Conservation (phyloP, 1,284 basidiomycete genomes). For the Sutorius eximius region DNA sequence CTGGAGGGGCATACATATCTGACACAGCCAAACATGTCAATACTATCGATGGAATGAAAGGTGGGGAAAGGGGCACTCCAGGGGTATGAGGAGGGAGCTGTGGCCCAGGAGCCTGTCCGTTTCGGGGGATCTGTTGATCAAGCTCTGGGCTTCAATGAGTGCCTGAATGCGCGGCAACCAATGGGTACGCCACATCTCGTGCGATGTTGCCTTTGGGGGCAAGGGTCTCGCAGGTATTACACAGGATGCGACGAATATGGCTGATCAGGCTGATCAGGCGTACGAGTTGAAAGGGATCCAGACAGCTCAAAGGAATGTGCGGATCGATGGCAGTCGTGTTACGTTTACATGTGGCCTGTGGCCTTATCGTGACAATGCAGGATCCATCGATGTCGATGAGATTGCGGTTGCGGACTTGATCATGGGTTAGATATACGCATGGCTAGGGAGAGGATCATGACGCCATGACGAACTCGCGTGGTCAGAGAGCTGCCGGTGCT, state of each 20-base stretch:
- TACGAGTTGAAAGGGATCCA: slow-evolving; percentile 12
- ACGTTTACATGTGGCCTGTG: not conserved
- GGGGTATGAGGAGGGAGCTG: not conserved
- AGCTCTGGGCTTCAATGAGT: not conserved
- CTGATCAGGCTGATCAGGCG: slow-evolving; percentile 4
- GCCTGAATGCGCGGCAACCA: slow-evolving; percentile 9
- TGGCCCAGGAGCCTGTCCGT: not conserved
- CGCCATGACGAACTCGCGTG: slow-evolving; percentile 14
- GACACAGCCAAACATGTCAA: slow-evolving; percentile 1
- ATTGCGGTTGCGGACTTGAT: slow-evolving; percentile 7
- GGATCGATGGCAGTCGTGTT: slow-evolving; percentile 15
- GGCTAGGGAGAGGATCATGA: slow-evolving; percentile 9
- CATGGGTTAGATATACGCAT: slow-evolving; percentile 3
- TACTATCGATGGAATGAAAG: not conserved
- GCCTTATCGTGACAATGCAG: not conserved
- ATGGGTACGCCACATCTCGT: not conserved
- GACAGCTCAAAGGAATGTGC: not conserved
- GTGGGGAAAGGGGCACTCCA: not conserved
- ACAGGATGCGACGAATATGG: slow-evolving; percentile 8
- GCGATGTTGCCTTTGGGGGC: not conserved
- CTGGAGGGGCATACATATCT: not conserved
- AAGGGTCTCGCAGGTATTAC: slow-evolving; percentile 4
- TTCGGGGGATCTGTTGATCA: not conserved
- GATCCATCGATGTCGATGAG: slow-evolving; percentile 28
- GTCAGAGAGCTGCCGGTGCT: not conserved